Base-by-base conservation (phyloP, 2,329 filamentous ascomycete species). In the Colletotrichum sublineola region DNA sequence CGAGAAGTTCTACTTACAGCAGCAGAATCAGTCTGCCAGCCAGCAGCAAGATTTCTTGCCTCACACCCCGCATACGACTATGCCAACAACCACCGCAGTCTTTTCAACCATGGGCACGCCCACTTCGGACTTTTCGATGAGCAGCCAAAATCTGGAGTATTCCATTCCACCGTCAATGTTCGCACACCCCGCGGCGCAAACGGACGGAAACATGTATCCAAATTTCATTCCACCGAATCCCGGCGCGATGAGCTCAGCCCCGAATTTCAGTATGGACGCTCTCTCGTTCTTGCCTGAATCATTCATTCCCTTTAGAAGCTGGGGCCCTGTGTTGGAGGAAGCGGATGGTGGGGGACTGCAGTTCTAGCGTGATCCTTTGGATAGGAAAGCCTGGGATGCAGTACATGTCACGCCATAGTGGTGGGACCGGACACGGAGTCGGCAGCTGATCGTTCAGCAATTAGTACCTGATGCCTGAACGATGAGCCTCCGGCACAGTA, bases 401-500 rank as follows among this genome's bases (percentile, higher is more conserved):
- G 36, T 36, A 14, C 11, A 20, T 42, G 24, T 24, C 15, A 42
- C 11, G 36, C 9, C 6, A 5, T 7, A 11, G 15, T 42, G 33
- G 46, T 40, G 67, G 64, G 33, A 29, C 50, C 75, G 74, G 74
- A 75, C 69, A 67, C 69, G 75, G 75, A 76, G 53, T 71, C 71
- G 74, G 73, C 66, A 31, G 63, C 67, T 67, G 68, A 64, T 44
- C 40, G 48, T 6, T 48, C 33, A 36, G 15, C 42, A 63, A 44
- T 9, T 18, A 20, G 15, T 20, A 44, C 42, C 46, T 46, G n/a
- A 20, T 15, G 7, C 24, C 58, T 29, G 24, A 36, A 0, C 24
- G 31, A 20, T 36, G 15, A 68, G 33, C 24, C 11, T 24, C 11
- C 24, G 12, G 5, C 12, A 2, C 48, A 15, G 11, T 52, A 31